These are phyloP conservation scores for Monilinia vaccinii-corymbosi DNA, from an alignment of 2,329 filamentous ascomycete genomes.

Conservation along the genomic window DNA sequence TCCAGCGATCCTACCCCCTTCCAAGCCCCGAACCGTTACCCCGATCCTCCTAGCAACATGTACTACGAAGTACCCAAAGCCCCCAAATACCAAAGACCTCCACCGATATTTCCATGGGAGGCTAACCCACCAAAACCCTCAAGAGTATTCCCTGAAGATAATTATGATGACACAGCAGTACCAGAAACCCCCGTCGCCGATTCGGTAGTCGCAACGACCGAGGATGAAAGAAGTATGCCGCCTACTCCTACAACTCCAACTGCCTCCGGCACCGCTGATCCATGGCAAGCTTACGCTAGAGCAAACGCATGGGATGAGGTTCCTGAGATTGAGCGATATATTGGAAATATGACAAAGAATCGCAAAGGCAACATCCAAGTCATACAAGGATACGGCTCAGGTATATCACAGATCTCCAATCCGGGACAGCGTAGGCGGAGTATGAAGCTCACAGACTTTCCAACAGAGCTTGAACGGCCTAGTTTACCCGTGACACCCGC, in stretches of 20 bases:
- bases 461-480: slow-evolving; percentile 69
- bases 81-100: slow-evolving; percentile 49
- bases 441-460: slow-evolving; percentile 78
- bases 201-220: slow-evolving; percentile 33
- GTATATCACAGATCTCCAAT: slow-evolving; percentile 25
- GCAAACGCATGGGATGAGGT: slow-evolving; percentile 91
- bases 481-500: slow-evolving; percentile 87
- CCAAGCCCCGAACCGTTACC: slow-evolving; percentile 66
- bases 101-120: slow-evolving; percentile 90
- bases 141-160: slow-evolving; percentile 56
- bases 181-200: slow-evolving; percentile 23
- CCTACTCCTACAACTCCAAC: slow-evolving; percentile 41
- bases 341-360: slow-evolving; percentile 64
- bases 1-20: slow-evolving; percentile 68
- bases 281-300: slow-evolving; percentile 65
- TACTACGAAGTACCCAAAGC: slow-evolving; percentile 72
- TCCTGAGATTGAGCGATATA: slow-evolving; percentile 79
- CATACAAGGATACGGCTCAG: slow-evolving; percentile 28
- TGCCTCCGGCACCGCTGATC: slow-evolving; percentile 41
- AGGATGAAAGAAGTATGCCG: slow-evolving; percentile 32
- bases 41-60: slow-evolving; percentile 79
- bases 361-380: slow-evolving; percentile 36
- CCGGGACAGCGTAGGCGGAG: slow-evolving; percentile 33
- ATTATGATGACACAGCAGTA: slow-evolving; percentile 23
- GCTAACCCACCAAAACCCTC: slow-evolving; percentile 49